Evolutionary conservation across 2,329 filamentous ascomycete species (phyloP), one percentile per base, ranked within the genome.

Genomic region (Penicillium sp.): DNA sequence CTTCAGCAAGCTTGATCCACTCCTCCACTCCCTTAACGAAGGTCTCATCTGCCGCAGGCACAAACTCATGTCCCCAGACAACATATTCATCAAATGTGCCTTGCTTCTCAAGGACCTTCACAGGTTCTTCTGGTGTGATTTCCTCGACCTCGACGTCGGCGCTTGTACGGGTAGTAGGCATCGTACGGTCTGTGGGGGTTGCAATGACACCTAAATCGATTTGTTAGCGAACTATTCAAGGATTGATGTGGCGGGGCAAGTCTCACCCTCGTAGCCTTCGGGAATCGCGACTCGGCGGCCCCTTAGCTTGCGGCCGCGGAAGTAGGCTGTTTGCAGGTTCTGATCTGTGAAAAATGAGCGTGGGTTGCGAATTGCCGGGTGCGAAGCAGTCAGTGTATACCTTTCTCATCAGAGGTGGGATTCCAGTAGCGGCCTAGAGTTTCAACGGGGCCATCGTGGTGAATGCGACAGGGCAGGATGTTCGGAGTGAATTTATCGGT

Each of bases 31-130:
- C 82, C 64, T 85, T 84, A 4, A 87, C 74, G 64, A 88, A 93
- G 1, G 78, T 74, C 68, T 95, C 88, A 26, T 75, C 74, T 0
- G 75, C 75, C 52, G 84, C 81, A 6, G 82, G 82, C 43, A 80
- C 59, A 1, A 72, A 68, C 57, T 93, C 89, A 65, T 95, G 89
- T 0, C 80, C 83, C 90, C 90, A 97, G n/a, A 95, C 77, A 3
- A 88, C 71, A 44, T 95, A 66, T 48, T 85, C 76, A 6, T 88
- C 80, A 63, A 96, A 96, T 13, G 75, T 75, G 1, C 81, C 82
- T 19, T 82, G 74, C 39, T 80, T 73, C 44, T 85, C 77, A 57
- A 91, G 67, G 2, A 77, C 70, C 19, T 74, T 75, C 9, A 81
- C 77, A 1, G 78, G 74, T 22, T 78, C 74, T 10, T 72, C 65